phyloP scores from a whole-genome alignment of 2,329 filamentous ascomycete species.

The Neonectria magnoliae region DNA sequence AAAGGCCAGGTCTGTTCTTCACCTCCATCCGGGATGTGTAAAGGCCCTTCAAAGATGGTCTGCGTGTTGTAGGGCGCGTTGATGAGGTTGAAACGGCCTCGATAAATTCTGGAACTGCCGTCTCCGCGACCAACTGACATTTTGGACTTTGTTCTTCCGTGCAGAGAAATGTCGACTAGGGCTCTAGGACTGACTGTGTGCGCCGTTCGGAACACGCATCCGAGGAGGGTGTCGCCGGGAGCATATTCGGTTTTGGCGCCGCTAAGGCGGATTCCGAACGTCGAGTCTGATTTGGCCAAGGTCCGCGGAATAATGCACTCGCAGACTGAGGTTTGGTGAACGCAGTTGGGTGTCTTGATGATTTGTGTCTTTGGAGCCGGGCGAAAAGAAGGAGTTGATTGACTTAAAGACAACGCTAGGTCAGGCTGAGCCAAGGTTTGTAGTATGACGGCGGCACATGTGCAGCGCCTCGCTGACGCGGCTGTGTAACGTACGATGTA shows the following conservation, averaged over 20 bases:
- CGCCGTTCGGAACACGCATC: constrained; percentile 35
- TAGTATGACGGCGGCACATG: neutral
- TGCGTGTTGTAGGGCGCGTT: constrained; percentile 3
- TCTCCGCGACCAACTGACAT: constrained; percentile 27
- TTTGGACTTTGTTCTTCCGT: constrained; percentile 43
- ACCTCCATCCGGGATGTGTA: constrained; percentile 34
- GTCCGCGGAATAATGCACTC: constrained; percentile 15
- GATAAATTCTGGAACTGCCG: constrained; percentile 25
- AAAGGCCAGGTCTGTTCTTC: constrained; percentile 42
- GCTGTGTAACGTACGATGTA: neutral
- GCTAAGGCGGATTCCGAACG: constrained; percentile 27
- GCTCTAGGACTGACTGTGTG: constrained; percentile 36
- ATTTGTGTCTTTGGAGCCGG: neutral
- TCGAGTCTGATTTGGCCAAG: neutral
- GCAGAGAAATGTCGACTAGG: constrained; percentile 33
- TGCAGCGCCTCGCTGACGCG: neutral
- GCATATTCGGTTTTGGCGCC: neutral
- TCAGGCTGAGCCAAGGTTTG: neutral
- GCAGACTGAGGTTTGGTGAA: neutral
- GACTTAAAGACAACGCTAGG: neutral
- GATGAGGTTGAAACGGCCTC: constrained; percentile 42
- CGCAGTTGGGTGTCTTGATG: too few species aligned
- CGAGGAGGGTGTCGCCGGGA: constrained; percentile 43
- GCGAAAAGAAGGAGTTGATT: neutral
- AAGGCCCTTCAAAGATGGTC: constrained; percentile 35